Evolutionary conservation across 345 rosid genomes (phyloP), one percentile per base, ranked within the genome.

Genomic region (Zanthoxylum bungeanum): DNA sequence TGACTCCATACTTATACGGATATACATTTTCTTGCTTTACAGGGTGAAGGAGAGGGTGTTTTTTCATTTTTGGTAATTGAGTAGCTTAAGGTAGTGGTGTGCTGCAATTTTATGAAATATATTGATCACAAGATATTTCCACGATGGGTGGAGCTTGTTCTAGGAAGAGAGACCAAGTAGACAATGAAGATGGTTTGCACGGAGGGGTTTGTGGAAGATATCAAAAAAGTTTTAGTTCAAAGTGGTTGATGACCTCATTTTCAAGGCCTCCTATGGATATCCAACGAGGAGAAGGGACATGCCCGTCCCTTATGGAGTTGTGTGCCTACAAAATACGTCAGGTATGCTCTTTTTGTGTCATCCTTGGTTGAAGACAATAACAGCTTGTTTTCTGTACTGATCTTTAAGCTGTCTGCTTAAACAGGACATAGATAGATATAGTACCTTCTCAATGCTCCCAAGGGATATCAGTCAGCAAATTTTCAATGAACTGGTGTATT

Each of bases 121-220:
- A 50, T 70, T 77, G 74, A 67, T 69, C n/a, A 60, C 68, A 71
- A 78, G 79, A 67, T 73, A 63, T 50, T 73, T 74, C 76, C 47
- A 75, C 67, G n/a, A 93, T 93, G 98, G 97, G 97, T 77, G 97
- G 93, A 83, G 91, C 92, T 78, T 91, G 98, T 74, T 93, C 98
- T 77, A 86, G 97, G 83, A 93, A 91, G 88, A 88, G 91, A 77
- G 80, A 76, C 73, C 92, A 87, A 66, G 76, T 80, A 71, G 85
- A 82, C 14, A 78, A 75, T 52, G 98, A 89, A 58, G 93, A 85
- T 74, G 71, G 64, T 33, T 73, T 81, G 47, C 86, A 73, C n/a
- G 76, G 89, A 76, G 89, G 89, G 61, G 72, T 71, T n/a, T 75
- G 88, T 64, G 78, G 85, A 44, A 83, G 78, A 64, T 90, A 79